Evolutionary conservation across 176 grass and related monocot genomes (phyloP), one percentile per base, ranked within the genome.

Genomic region (Aegilops tauschii): DNA sequence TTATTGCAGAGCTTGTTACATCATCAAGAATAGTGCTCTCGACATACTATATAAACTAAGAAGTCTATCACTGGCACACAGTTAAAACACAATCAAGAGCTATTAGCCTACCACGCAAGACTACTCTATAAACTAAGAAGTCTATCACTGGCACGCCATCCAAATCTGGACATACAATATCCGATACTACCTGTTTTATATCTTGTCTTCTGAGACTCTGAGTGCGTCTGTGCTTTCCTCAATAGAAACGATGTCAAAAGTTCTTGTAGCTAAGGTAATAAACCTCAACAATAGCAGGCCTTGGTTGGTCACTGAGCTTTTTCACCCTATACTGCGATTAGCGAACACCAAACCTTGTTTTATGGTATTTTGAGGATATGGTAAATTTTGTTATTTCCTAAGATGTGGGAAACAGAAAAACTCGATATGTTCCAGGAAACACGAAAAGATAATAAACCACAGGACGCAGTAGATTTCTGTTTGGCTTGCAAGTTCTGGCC

Each of bases 301-400:
- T 10, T 87, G 40, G 73, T 27, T 35, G 70, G 10, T 81, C 63
- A 30, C 70, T 7, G 9, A 40, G 62, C 70, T 35, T 66, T 13
- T 77, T 31, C 6, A 69, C 63, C 12, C 6, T 54, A 54, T 54
- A 49, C 44, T 49, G 29, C 28, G 21, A 65, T 69, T 58, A 83
- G 28, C 10, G 6, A 86, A 71, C 49, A 25, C 45, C 20, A 10
- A 25, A 17, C 25, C 30, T 78, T 52, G 31, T 52, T 32, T 77
- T 54, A 84, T 23, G 13, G 12, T 85, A 67, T 25, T 78, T 28
- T 74, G 69, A 30, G 78, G 31, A 87, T 65, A 75, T 75, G 58
- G 31, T 63, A 65, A 65, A 61, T 23, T 74, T 82, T 21, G 44
- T 87, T 34, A 82, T 67, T 82, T 40, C 76, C 31, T 42, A 76